These are phyloP conservation scores for Zelopaecilomyces penicillatus DNA, from an alignment of 2,329 filamentous ascomycete species.

Conservation along the genomic window DNA sequence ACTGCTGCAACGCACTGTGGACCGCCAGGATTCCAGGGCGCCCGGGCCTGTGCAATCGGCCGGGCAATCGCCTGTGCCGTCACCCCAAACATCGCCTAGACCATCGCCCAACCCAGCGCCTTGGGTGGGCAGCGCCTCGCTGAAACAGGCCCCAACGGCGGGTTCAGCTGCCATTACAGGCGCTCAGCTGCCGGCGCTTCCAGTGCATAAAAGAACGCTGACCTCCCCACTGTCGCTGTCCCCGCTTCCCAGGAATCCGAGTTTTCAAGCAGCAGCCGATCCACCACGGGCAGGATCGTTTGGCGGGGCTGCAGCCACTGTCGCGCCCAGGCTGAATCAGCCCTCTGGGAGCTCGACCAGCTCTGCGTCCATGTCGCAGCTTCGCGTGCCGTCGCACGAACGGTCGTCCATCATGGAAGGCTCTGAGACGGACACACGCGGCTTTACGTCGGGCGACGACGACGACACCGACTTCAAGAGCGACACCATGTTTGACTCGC, in stretches of 20 bases:
- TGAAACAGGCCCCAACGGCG: slow-evolving; percentile 10
- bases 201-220: slow-evolving; percentile 33
- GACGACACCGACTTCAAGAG: slow-evolving; percentile 73
- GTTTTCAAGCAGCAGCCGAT: slow-evolving; percentile 41
- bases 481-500: slow-evolving; percentile 68
- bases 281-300: slow-evolving; percentile 38
- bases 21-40: slow-evolving; percentile 13
- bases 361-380: slow-evolving; percentile 32
- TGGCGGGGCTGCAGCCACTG: slow-evolving; percentile 28
- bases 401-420: slow-evolving; percentile 54
- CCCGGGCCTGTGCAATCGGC: slow-evolving; percentile 18
- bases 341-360: slow-evolving; percentile 35
- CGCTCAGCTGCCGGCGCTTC: slow-evolving; percentile 11
- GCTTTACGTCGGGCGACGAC: slow-evolving; percentile 60
- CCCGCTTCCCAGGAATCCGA: slow-evolving; percentile 44
- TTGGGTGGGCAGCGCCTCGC: no score
- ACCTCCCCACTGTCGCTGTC: slow-evolving; percentile 51
- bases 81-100: slow-evolving; percentile 1
- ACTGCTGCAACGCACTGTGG: slow-evolving; percentile 17
- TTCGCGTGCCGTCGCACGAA: slow-evolving; percentile 23
- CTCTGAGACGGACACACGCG: slow-evolving; percentile 60
- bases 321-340: slow-evolving; percentile 31
- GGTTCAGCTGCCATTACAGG: slow-evolving; percentile 9
- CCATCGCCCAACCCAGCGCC: slow-evolving; percentile 4
- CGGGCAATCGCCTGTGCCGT: slow-evolving; percentile 10